These are phyloP conservation scores for Ophiocordyceps sinensis DNA, from an alignment of 2,329 filamentous ascomycete species.

Conservation along the genomic window DNA sequence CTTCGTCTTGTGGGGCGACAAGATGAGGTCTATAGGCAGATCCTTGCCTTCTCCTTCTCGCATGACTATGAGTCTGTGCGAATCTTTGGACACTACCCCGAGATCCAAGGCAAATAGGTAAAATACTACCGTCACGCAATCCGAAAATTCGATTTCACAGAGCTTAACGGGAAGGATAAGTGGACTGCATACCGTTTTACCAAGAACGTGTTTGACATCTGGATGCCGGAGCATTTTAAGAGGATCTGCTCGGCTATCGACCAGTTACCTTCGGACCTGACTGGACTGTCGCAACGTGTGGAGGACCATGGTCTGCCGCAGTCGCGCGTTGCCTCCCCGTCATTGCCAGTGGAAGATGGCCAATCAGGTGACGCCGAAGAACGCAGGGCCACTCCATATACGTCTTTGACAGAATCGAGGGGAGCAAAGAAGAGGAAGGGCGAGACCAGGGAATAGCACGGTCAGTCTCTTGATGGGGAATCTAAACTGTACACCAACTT, in stretches of 20 bases:
- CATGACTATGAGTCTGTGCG: conserved; percentile 11
- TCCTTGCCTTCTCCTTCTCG: conserved; percentile 28
- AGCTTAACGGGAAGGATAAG: conserved; percentile 3
- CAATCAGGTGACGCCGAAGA: not conserved
- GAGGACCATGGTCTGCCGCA: too few species aligned
- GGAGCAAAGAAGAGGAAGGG: not conserved
- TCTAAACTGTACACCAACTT: too few species aligned
- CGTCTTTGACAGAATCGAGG: not conserved
- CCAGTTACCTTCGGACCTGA: conserved; percentile 1
- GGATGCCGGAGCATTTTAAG: too few species aligned
- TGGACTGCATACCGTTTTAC: too few species aligned
- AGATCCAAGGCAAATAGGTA: conserved; percentile 17
- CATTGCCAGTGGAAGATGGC: not conserved
- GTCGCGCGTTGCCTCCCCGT: not conserved
- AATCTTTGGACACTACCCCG: conserved; percentile 27
- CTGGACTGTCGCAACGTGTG: not conserved
- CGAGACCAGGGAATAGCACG: not conserved
- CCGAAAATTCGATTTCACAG: conserved; percentile 16
- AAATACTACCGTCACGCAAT: conserved; percentile 25
- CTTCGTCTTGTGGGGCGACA: conserved; percentile 20
- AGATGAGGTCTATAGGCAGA: conserved; percentile 21
- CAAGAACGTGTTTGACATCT: too few species aligned
- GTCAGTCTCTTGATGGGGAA: not conserved
- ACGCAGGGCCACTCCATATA: not conserved
- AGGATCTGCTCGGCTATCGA: too few species aligned